These are phyloP conservation scores for Cyanodermella asteris DNA, from an alignment of 2,329 filamentous ascomycete genomes.

Conservation along the genomic window DNA sequence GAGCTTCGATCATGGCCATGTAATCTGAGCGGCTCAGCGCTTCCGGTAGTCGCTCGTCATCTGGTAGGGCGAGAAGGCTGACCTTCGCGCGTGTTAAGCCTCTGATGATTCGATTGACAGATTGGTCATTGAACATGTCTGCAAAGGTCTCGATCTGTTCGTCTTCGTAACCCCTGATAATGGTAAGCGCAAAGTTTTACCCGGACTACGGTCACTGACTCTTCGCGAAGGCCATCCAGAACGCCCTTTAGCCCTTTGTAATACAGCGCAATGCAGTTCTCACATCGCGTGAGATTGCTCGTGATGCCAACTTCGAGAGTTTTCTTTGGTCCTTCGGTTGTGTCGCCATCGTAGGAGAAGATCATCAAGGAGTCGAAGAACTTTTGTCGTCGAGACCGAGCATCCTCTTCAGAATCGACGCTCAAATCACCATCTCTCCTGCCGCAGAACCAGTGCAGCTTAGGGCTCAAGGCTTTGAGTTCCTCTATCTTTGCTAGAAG, in stretches of 20 bases:
- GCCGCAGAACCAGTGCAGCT: slow-evolving; percentile 7
- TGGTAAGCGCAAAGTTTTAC: neutral
- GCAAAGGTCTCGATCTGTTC: slow-evolving; percentile 30
- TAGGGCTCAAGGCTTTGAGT: slow-evolving; percentile 5
- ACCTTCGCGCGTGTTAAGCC: slow-evolving; percentile 36
- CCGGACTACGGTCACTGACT: slow-evolving; percentile 20
- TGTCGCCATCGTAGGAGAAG: slow-evolving; percentile 41
- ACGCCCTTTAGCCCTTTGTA: slow-evolving; percentile 45
- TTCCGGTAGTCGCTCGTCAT: slow-evolving; percentile 27
- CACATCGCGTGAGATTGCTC: slow-evolving; percentile 38
- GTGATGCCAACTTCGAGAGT: slow-evolving; percentile 38
- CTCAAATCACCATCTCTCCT: slow-evolving; percentile 1
- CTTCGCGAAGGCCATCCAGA: slow-evolving; percentile 38
- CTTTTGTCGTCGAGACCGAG: slow-evolving; percentile 33
- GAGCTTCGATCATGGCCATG: slow-evolving; percentile 65
- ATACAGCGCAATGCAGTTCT: slow-evolving; percentile 52
- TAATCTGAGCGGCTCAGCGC: slow-evolving; percentile 38
- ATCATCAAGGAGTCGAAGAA: slow-evolving; percentile 48
- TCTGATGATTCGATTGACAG: slow-evolving; percentile 37
- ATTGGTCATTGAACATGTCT: slow-evolving; percentile 34
- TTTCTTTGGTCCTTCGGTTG: slow-evolving; percentile 35
- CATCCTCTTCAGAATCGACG: slow-evolving; percentile 16
- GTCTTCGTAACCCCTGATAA: slow-evolving; percentile 17
- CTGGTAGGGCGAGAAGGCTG: slow-evolving; percentile 28
- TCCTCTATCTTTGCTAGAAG: slow-evolving; percentile 6